Base-by-base conservation (phyloP, 108 stramenopile genomes). In the Nitzschia sp. region DNA sequence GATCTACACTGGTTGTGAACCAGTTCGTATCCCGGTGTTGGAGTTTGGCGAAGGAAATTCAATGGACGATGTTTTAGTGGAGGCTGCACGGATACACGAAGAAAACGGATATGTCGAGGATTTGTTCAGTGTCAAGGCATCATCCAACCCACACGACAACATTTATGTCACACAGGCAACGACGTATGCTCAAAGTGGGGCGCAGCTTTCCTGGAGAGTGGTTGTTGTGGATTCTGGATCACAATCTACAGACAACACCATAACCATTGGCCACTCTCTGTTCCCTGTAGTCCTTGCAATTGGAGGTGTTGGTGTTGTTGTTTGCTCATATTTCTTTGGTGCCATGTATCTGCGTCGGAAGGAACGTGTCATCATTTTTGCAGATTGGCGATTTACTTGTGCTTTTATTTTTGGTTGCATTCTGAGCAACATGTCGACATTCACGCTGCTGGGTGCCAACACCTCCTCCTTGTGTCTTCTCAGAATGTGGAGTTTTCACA, bases 341-440 rank as follows among this genome's bases (percentile, higher is more conserved):
- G 29, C 65, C 0, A 72, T 76, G 15, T 79, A 72, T 17, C 38
- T 25, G 9, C 48, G 71, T 25, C 74, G 82, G 19, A 67, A 64
- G 0, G 46, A 69, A 46, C 51, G 43, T 39, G 73, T 65, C 8
- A 69, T 79, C 22, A 22, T 61, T 12, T 63, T 56, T 48, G 37
- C 73, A 14, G 82, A 83, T 69, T 79, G 66, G 66, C 58, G 77
- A 11, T 83, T 83, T 41, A 83, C 78, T 12, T 72, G 71, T n/a
- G 74, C 75, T 6, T 83, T 83, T 54, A 51, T 83, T 41, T 21
- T 73, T 25, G 82, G 75, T 24, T 79, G 73, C 41, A 62, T 74
- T 10, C 26, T 79, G n/a, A 56, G 79, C 57, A 83, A 83, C 53
- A 11, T 57, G 21, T 61, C 76, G 2, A 63, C 65, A 17, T 57